Conservation (phyloP, 2,329 filamentous ascomycete genomes). For the Cordyceps farinosa region DNA sequence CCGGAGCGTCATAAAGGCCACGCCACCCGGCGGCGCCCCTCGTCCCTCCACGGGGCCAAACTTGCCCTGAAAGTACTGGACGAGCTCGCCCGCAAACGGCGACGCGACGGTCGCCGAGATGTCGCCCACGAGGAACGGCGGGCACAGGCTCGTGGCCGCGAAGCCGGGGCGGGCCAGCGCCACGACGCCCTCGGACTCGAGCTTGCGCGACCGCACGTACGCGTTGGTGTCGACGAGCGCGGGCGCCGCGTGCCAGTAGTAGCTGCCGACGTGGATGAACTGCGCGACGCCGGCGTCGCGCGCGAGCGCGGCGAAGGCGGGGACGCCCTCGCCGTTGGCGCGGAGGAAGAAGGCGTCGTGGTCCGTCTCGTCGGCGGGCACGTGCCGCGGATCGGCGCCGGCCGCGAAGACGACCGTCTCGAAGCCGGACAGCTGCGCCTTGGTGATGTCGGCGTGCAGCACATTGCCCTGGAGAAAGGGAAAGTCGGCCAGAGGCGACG, state of each 20-base stretch:
- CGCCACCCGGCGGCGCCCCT: neutral
- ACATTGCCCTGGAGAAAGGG: neutral
- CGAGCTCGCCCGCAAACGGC: neutral
- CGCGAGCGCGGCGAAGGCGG: neutral
- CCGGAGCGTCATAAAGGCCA: neutral
- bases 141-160: neutral
- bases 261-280: neutral
- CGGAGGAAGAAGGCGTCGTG: neutral
- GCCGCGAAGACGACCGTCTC: neutral
- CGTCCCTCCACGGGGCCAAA: neutral
- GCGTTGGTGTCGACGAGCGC: neutral
- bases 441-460: neutral
- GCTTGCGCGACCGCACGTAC: conserved; percentile 1
- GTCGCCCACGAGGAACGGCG: neutral
- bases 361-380: neutral
- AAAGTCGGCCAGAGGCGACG: neutral
- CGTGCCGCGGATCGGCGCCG: neutral
- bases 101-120: neutral
- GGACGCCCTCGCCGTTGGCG: neutral
- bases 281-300: neutral
- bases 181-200: neutral
- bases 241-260: neutral
- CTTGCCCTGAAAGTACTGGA: neutral
- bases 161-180: neutral
- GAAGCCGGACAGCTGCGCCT: neutral